Percentiles rank a stretch among this genome's conserved stretches.
phyloP scores from a whole-genome alignment of 768 basidiomycete species.

The Lenzites betulinus region DNA sequence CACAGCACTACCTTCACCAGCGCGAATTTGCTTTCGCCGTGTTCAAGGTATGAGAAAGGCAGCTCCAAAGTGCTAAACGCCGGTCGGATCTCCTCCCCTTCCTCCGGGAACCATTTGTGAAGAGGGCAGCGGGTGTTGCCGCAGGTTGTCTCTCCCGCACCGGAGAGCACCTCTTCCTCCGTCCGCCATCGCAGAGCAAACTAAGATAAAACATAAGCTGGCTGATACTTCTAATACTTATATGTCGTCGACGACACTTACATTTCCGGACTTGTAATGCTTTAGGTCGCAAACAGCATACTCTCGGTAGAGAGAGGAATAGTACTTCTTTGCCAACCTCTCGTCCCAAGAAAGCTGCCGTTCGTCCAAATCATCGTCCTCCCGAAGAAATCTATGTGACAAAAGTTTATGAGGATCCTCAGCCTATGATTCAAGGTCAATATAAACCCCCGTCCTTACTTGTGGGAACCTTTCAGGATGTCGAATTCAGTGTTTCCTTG shows the following conservation, averaged over 20 bases:
- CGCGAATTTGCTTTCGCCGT: conserved; percentile 71
- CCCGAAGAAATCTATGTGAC: conserved; percentile 69
- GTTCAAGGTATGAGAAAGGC: conserved; percentile 87
- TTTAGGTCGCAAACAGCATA: conserved; percentile 92
- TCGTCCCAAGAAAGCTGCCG: conserved; percentile 72
- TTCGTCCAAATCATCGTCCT: conserved; percentile 46
- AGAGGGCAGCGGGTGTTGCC: conserved; percentile 86
- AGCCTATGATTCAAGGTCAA: no score
- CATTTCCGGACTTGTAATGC: conserved; percentile 92
- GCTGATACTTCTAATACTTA: no score
- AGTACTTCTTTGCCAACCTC: conserved; percentile 85
- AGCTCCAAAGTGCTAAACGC: conserved; percentile 79
- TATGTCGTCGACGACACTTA: conserved; percentile 49
- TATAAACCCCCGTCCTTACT: conserved; percentile 36
- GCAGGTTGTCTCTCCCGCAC: conserved; percentile 85
- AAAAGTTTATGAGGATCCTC: conserved; percentile 3
- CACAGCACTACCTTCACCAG: conserved; percentile 93
- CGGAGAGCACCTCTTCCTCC: conserved; percentile 84
- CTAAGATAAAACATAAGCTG: conserved; percentile 36
- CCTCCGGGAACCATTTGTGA: conserved; percentile 34
- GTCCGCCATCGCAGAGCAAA: conserved; percentile 94
- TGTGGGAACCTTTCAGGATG: conserved; percentile 73
- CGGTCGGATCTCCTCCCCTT: conserved; percentile 20
- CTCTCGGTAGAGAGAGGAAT: conserved; percentile 85
- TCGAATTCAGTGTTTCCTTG: conserved; percentile 59